These are phyloP conservation scores for Fonsecaea nubica DNA, from an alignment of 2,329 filamentous ascomycete species.

Conservation along the genomic window DNA sequence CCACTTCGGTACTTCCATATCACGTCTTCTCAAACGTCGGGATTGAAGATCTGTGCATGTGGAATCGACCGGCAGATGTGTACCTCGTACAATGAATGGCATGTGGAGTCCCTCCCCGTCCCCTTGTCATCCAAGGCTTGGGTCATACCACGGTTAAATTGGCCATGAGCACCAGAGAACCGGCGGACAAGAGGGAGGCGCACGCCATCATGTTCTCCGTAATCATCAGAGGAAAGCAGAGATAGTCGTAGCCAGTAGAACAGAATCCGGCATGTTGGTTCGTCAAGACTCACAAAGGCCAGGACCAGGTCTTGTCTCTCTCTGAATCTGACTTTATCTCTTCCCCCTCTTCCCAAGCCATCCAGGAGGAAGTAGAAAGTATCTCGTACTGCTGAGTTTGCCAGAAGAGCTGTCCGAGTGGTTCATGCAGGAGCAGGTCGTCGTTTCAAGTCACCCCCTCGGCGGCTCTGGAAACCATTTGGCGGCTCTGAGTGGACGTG, in stretches of 20 bases:
- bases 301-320: constrained; percentile 11
- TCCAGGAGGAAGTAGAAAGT: background rate
- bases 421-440: constrained; percentile 5
- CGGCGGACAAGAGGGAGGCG: background rate
- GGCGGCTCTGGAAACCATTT: constrained; percentile 20
- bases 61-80: background rate
- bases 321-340: background rate
- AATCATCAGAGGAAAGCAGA: background rate
- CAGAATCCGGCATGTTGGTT: background rate
- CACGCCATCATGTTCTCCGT: background rate
- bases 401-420: constrained; percentile 19
- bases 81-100: background rate
- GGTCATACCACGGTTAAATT: constrained; percentile 3
- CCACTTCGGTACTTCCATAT: background rate
- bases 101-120: background rate
- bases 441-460: constrained; percentile 20
- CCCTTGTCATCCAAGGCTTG: background rate
- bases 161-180: background rate
- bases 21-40: background rate
- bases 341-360: background rate
- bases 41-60: background rate
- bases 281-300: background rate
- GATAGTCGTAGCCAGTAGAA: background rate
- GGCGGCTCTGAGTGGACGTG: constrained; percentile 19
- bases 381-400: background rate